phyloP scores from a whole-genome alignment of 169 alveolate genomes.

The Perkinsus marinus region DNA sequence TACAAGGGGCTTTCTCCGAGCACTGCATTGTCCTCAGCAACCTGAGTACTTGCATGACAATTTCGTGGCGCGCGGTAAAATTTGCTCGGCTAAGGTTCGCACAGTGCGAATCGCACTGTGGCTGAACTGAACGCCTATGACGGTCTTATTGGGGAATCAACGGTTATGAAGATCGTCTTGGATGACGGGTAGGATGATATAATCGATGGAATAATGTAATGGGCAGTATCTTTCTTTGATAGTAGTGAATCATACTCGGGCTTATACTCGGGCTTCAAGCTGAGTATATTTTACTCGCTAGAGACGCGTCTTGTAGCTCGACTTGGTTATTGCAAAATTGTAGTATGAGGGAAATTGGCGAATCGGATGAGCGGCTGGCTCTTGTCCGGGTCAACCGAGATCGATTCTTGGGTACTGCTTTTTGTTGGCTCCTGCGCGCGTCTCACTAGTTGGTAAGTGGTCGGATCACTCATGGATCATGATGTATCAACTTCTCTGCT shows the following conservation, averaged over 20 bases:
- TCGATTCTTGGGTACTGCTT: too few species aligned
- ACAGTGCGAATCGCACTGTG: neutral
- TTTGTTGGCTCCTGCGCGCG: too few species aligned
- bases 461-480: too few species aligned
- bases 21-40: neutral
- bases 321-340: too few species aligned
- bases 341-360: neutral
- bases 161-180: slow-evolving; percentile 23
- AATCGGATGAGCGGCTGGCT: too few species aligned
- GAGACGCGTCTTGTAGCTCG: too few species aligned
- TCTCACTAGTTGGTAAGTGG: too few species aligned
- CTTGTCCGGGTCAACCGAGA: too few species aligned
- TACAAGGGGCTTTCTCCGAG: slow-evolving; percentile 16
- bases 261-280: neutral
- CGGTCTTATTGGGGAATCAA: slow-evolving; percentile 23
- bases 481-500: too few species aligned
- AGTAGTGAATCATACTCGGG: too few species aligned
- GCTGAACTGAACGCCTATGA: neutral
- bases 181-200: slow-evolving; percentile 4
- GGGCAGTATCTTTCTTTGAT: too few species aligned
- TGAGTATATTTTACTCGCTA: too few species aligned
- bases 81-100: slow-evolving; percentile 1
- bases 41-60: neutral
- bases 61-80: neutral
- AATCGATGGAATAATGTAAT: neutral